phyloP scores from a whole-genome alignment of 225 moss, liverwort and hornwort species.

The Neckera pumila region DNA sequence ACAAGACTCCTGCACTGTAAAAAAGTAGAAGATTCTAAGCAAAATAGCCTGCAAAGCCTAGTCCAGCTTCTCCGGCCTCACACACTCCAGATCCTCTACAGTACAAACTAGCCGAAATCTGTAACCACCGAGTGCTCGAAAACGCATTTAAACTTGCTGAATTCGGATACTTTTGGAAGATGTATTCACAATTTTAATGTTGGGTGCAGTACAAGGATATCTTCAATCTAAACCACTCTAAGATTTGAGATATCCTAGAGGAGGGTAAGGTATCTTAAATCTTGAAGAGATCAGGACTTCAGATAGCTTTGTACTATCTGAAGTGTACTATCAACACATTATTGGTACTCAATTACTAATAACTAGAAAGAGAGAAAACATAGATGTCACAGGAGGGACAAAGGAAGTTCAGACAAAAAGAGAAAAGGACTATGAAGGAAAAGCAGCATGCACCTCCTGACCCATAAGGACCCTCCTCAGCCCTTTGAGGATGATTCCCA shows the following conservation, averaged over 20 bases:
- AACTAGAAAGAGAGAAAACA: not conserved
- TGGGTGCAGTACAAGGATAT: not conserved
- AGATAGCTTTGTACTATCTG: not conserved
- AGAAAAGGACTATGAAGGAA: not conserved
- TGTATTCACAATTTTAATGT: not conserved
- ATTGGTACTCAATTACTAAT: not conserved
- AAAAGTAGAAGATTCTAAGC: not conserved
- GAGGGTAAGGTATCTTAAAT: not conserved
- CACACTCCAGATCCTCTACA: not conserved
- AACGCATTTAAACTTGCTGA: not conserved
- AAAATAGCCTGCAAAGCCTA: not conserved
- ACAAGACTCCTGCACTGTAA: not conserved
- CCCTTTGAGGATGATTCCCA: not conserved
- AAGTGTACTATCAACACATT: not conserved
- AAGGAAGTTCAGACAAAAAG: not conserved
- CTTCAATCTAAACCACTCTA: not conserved
- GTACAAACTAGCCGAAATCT: not conserved
- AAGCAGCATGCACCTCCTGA: constrained; percentile 9
- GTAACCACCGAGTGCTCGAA: not conserved
- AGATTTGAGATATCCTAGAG: not conserved
- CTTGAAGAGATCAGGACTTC: not conserved
- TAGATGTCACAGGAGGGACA: not conserved
- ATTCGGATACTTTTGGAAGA: not conserved
- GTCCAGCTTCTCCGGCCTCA: not conserved
- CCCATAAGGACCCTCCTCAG: constrained; percentile 11